A percentile compares a stretch with the other conserved stretches of the same genome.
These are phyloP conservation scores for Allium sativum DNA, from an alignment of 106 monocot species.

Conservation along the genomic window DNA sequence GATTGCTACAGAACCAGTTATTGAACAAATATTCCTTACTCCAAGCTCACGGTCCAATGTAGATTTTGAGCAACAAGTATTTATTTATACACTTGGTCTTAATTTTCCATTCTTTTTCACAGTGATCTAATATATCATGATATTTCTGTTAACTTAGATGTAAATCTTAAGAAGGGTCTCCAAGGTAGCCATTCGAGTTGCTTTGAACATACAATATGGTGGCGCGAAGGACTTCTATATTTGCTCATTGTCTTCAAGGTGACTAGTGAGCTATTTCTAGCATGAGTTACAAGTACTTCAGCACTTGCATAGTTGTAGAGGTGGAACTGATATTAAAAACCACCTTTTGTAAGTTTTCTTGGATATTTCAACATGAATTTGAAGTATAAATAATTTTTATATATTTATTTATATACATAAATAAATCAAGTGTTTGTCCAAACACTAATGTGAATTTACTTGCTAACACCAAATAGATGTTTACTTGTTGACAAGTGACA, in stretches of 20 bases:
- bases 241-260: slow-evolving; percentile 93
- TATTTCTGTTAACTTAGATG: slow-evolving; percentile 36
- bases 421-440: too few relatives aligned
- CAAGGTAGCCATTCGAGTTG: slow-evolving; percentile 76
- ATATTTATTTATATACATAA: too few relatives aligned
- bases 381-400: too few relatives aligned
- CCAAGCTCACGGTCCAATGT: slow-evolving; percentile 44
- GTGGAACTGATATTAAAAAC: too few relatives aligned
- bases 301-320: too few relatives aligned
- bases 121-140: not conserved
- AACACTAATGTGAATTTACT: too few relatives aligned
- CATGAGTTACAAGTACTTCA: too few relatives aligned
- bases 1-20: slow-evolving; percentile 69
- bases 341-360: too few relatives aligned
- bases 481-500: too few relatives aligned
- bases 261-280: not conserved
- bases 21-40: slow-evolving; percentile 95
- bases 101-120: not conserved
- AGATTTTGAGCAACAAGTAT: slow-evolving; percentile 95
- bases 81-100: not conserved
- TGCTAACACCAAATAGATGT: too few relatives aligned
- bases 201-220: slow-evolving; percentile 72
- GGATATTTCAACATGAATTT: too few relatives aligned
- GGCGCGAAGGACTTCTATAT: slow-evolving; percentile 82
- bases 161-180: slow-evolving; percentile 86